Evolutionary conservation across 768 basidiomycete species (phyloP).

Genomic region (Saitozyma sp.): DNA sequence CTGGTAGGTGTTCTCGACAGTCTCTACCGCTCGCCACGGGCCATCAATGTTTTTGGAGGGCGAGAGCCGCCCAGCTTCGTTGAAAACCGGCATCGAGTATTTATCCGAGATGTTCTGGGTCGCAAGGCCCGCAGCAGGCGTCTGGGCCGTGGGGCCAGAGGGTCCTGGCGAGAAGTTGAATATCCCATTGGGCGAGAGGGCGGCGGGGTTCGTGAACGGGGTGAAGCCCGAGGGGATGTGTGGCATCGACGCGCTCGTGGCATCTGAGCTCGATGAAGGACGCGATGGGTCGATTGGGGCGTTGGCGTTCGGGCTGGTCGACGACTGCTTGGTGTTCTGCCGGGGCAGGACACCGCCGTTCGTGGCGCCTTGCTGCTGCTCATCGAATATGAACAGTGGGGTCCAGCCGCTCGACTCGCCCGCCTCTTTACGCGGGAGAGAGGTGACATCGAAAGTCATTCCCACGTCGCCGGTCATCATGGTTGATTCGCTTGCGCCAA

Average conservation of each 20-base stretch:
- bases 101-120: neutral
- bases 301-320: neutral
- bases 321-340: neutral
- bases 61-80: constrained; percentile 12
- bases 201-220: neutral
- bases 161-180: constrained; percentile 47
- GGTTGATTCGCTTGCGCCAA: constrained; percentile 16
- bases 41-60: constrained; percentile 23
- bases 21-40: constrained; percentile 36
- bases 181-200: constrained; percentile 34
- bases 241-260: neutral
- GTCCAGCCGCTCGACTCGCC: constrained; percentile 14
- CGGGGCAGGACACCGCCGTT: neutral
- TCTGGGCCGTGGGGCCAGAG: constrained; percentile 9
- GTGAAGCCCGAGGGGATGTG: neutral
- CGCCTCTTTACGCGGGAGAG: neutral
- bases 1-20: constrained; percentile 13
- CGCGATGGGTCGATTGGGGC: neutral
- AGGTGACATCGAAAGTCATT: neutral
- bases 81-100: constrained; percentile 9
- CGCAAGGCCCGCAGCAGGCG: no score
- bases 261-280: neutral
- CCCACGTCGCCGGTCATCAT: constrained; percentile 26
- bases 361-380: neutral
- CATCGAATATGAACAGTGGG: constrained; percentile 7